A percentile compares a stretch with the other conserved stretches of the same genome.
These are phyloP conservation scores for Lachnellula hyalina DNA, from an alignment of 2,329 filamentous ascomycete species.

Conservation along the genomic window DNA sequence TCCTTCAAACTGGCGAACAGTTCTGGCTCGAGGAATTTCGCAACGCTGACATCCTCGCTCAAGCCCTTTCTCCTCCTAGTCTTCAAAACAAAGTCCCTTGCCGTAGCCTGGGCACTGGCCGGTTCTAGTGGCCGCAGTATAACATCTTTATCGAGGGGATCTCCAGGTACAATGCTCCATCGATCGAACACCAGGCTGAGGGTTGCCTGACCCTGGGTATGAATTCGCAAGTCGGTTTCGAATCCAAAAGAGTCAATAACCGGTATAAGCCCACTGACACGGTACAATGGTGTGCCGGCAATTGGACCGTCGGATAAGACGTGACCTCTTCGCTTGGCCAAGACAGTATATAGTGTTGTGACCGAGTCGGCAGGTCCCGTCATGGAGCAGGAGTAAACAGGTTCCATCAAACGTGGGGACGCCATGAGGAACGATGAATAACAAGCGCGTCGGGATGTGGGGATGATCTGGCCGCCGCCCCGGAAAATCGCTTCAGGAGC, in stretches of 20 bases:
- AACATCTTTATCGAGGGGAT: conserved; percentile 85
- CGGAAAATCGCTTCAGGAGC: conserved; percentile 90
- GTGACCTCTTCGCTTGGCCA: conserved; percentile 83
- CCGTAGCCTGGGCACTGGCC: conserved; percentile 80
- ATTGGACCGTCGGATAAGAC: conserved; percentile 92
- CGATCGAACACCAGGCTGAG: conserved; percentile 90
- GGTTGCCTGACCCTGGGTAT: conserved; percentile 88
- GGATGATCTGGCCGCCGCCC: conserved; percentile 95
- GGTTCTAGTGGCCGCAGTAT: conserved; percentile 80
- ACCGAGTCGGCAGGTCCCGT: conserved; percentile 88
- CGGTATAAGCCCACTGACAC: conserved; percentile 83
- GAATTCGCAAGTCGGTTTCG: conserved; percentile 93
- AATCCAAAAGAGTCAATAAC: conserved; percentile 98
- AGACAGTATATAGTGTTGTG: conserved; percentile 83
- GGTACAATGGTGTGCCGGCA: conserved; percentile 88
- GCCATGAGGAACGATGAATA: conserved; percentile 98
- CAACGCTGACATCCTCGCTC: conserved; percentile 91
- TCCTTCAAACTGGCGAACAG: conserved; percentile 84
- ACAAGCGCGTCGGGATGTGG: conserved; percentile 84
- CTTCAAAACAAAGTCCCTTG: conserved; percentile 94
- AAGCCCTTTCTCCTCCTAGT: conserved; percentile 88
- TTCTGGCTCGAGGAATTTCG: conserved; percentile 94
- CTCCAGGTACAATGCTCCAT: conserved; percentile 93
- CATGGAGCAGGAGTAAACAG: conserved; percentile 88
- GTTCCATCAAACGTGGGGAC: conserved; percentile 93